phyloP scores from a whole-genome alignment of 495 filamentous ascomycete species.

The Aspergillus incahuasiensis region DNA sequence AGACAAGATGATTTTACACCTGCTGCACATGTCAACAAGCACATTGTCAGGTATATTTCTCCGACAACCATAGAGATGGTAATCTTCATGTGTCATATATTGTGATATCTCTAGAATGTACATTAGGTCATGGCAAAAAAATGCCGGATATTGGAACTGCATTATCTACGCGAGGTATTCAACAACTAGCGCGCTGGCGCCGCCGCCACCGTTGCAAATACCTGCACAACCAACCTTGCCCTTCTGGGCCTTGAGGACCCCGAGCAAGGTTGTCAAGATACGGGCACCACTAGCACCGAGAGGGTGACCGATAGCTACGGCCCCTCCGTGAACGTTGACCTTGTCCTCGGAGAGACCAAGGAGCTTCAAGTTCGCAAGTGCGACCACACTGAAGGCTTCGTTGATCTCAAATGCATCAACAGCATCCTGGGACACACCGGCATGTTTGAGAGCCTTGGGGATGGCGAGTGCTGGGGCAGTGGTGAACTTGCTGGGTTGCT shows the following conservation, averaged over 20 bases:
- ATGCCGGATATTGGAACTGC: neutral
- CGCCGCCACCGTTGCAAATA: slow-evolving; percentile 97
- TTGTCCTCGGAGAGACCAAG: slow-evolving; percentile 73
- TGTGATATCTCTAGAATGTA: neutral
- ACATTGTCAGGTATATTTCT: neutral
- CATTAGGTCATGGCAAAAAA: neutral
- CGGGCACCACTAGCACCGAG: slow-evolving; percentile 90
- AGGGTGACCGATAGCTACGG: slow-evolving; percentile 93
- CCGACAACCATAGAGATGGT: neutral
- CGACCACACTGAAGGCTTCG: slow-evolving; percentile 96
- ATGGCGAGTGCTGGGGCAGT: slow-evolving; percentile 92
- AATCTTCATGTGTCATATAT: neutral
- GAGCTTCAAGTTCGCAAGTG: slow-evolving; percentile 90
- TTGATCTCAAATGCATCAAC: slow-evolving; percentile 98
- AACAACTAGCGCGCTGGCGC: slow-evolving; percentile 85
- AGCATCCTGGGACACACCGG: slow-evolving; percentile 64
- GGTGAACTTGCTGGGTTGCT: slow-evolving; percentile 89
- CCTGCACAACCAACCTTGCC: slow-evolving; percentile 90
- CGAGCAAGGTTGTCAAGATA: slow-evolving; percentile 84
- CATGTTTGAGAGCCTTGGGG: slow-evolving; percentile 93
- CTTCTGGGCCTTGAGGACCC: slow-evolving; percentile 83
- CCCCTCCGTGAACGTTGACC: slow-evolving; percentile 93
- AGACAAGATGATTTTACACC: no score
- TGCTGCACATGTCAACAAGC: no score
- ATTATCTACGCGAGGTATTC: slow-evolving; percentile 47